Conservation (phyloP, 106 monocot species). For the Phalaenopsis equestris region DNA sequence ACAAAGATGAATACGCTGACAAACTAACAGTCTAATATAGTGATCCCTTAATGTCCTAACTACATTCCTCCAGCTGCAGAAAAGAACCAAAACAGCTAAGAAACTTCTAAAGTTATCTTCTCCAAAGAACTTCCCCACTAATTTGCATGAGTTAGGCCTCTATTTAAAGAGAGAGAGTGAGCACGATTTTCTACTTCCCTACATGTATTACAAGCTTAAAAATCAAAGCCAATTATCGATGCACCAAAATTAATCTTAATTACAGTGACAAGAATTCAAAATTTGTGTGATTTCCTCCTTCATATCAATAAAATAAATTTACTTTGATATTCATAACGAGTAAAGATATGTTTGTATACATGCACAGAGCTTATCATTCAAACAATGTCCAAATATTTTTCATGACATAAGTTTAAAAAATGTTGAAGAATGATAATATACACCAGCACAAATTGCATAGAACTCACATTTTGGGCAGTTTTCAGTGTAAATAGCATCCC, state of each 20-base stretch:
- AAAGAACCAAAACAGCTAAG: background rate
- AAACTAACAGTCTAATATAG: background rate
- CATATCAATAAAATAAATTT: no score
- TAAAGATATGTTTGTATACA: no score
- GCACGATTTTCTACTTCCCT: background rate
- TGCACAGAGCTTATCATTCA: no score
- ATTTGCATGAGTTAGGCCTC: background rate
- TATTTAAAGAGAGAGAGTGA: no score
- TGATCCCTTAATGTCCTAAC: background rate
- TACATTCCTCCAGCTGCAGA: background rate
- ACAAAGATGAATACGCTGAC: background rate
- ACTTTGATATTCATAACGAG: no score
- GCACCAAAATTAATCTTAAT: no score
- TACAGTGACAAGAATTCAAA: no score
- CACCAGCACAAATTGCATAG: background rate
- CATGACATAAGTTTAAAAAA: background rate
- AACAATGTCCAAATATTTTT: background rate
- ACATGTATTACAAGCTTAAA: background rate
- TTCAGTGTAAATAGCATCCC: conserved; percentile 89
- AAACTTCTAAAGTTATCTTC: background rate
- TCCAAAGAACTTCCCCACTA: background rate
- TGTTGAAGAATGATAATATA: background rate
- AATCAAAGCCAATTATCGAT: background rate
- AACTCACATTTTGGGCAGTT: conserved; percentile 90
- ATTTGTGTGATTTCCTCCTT: no score